Percentiles rank a stretch among this genome's conserved stretches.
These are phyloP conservation scores for Cucurbita maxima DNA, from an alignment of 306 rosid genomes.

Conservation along the genomic window DNA sequence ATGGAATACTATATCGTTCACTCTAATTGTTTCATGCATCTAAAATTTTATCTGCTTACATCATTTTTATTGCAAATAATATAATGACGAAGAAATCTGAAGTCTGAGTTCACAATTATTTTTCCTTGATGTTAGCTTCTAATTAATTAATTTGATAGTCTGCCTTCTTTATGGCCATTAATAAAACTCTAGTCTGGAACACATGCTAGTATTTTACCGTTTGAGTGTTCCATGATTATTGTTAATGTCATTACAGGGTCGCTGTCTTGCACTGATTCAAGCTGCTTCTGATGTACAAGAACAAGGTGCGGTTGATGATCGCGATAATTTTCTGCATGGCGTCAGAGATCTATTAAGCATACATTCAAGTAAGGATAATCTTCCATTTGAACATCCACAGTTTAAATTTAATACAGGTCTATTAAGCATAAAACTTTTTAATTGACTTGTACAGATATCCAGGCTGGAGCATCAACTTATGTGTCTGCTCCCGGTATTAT, in stretches of 20 bases:
- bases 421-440: background rate
- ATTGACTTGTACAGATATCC: slow-evolving; percentile 45
- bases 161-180: background rate
- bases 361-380: slow-evolving; percentile 53
- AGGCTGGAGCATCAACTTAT: slow-evolving; percentile 64
- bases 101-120: background rate
- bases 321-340: slow-evolving; percentile 80
- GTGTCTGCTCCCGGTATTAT: slow-evolving; percentile 98
- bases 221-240: background rate
- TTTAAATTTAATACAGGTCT: background rate
- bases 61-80: background rate
- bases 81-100: background rate
- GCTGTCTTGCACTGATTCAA: slow-evolving; percentile 80
- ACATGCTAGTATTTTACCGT: background rate
- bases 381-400: slow-evolving; percentile 4
- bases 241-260: slow-evolving; percentile 35
- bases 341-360: slow-evolving; percentile 89
- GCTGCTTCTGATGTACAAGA: slow-evolving; percentile 91
- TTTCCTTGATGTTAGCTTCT: background rate
- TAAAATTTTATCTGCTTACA: background rate
- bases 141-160: background rate
- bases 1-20: background rate
- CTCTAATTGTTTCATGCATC: background rate
- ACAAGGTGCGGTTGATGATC: slow-evolving; percentile 94
- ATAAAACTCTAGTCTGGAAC: background rate